Evolutionary conservation across 768 basidiomycete species (phyloP).

Genomic region (Pleurotus platypus): DNA sequence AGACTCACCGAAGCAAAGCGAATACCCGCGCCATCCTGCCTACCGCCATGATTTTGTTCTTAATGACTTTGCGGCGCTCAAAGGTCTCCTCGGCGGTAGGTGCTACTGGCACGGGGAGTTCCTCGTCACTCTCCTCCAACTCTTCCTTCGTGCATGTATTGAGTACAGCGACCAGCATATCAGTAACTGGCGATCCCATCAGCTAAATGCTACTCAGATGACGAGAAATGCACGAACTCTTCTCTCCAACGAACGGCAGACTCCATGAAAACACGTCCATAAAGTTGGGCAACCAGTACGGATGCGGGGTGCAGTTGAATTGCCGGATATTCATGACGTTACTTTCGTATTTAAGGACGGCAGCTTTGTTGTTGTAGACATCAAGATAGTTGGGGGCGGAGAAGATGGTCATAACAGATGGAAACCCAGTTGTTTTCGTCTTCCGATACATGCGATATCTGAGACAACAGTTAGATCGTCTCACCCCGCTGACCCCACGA

Average conservation of each 20-base stretch:
- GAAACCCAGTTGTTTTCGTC: constrained; percentile 96
- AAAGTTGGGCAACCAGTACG: constrained; percentile 98
- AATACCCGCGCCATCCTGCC: constrained; percentile 97
- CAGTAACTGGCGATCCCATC: constrained; percentile 57
- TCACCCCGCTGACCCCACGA: neutral
- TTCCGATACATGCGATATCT: constrained; percentile 99
- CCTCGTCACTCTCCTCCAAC: constrained; percentile 80
- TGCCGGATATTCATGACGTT: constrained; percentile 99
- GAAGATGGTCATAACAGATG: constrained; percentile 99
- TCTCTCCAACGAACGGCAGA: constrained; percentile 96
- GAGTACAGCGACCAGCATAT: constrained; percentile 96
- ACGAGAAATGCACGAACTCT: constrained; percentile 56
- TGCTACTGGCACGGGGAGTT: constrained; percentile 33
- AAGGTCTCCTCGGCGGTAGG: constrained; percentile 44
- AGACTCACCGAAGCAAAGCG: constrained; percentile 82
- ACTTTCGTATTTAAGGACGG: constrained; percentile 97
- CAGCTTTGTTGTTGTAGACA: constrained; percentile 98
- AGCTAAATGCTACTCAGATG: too few species aligned
- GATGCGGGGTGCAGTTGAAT: constrained; percentile 94
- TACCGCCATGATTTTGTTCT: constrained; percentile 98
- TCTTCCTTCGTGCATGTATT: constrained; percentile 97
- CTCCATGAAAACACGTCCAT: constrained; percentile 99
- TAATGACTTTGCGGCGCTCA: constrained; percentile 89
- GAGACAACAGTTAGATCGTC: neutral
- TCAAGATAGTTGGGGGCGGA: constrained; percentile 98